Percentiles rank a stretch among this genome's conserved stretches.
Evolutionary conservation across 257 asterid genomes (phyloP).

Genomic region (Paraleonurus japonicus): DNA sequence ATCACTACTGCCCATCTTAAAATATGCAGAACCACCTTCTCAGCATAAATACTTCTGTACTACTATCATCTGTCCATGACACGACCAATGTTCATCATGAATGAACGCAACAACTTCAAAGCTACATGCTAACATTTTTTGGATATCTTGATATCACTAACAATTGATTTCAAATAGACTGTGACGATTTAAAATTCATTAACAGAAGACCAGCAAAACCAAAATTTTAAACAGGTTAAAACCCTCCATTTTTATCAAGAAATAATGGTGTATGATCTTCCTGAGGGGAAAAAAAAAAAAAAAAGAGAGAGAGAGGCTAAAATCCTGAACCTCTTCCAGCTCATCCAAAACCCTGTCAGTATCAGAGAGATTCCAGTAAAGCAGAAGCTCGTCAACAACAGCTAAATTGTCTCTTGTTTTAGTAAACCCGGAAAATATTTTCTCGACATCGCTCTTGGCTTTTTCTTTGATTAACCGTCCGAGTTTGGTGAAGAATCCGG

Average conservation of each 20-base stretch:
- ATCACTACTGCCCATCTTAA: background rate
- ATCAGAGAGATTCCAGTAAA: slow-evolving; percentile 91
- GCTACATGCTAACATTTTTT: background rate
- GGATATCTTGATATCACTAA: background rate
- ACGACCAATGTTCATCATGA: background rate
- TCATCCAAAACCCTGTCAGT: slow-evolving; percentile 91
- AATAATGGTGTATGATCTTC: background rate
- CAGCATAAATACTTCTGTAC: background rate
- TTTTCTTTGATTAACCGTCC: slow-evolving; percentile 91
- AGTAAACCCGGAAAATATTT: slow-evolving; percentile 79
- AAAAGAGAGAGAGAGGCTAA: background rate
- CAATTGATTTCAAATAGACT: background rate
- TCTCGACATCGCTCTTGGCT: slow-evolving; percentile 92
- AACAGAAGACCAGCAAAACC: background rate
- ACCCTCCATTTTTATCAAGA: background rate
- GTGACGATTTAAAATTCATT: background rate
- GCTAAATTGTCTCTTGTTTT: slow-evolving; percentile 90
- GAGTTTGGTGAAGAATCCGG: slow-evolving; percentile 83
- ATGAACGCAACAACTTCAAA: background rate
- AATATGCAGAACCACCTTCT: background rate
- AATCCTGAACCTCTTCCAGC: slow-evolving; percentile 73
- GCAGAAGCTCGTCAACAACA: slow-evolving; percentile 84
- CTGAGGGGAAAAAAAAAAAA: background rate
- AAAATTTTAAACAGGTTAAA: background rate
- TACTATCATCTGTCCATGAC: background rate